Base-by-base conservation (phyloP, 2,329 filamentous ascomycete genomes). In the Ophiostoma sp. region DNA sequence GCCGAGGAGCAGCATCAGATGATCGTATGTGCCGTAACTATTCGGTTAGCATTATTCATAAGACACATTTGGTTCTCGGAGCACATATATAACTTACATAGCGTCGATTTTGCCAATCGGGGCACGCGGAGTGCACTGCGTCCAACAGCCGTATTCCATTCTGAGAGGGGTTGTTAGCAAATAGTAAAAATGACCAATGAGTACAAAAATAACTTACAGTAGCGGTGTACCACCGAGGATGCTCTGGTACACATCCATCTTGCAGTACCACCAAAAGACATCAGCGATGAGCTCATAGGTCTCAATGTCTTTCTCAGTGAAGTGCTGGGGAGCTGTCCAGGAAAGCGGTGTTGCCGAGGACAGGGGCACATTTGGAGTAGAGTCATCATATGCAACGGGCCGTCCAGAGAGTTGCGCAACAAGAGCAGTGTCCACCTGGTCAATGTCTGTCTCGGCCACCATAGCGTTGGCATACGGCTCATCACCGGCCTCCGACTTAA, bases 191-290 rank as follows among this genome's bases (percentile, higher is more conserved):
- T 7, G n/a, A 15, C 31, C 64, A 75, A 76, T 33, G 39, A 42
- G 39, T 42, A 48, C 12, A 75, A 74, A 50, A 59, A 52, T 64
- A 31, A 39, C 94, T 87, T 85, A 97, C 94, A 98, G 91, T 64
- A 97, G 85, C 75, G 88, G 88, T 57, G 95, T 95, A 9, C 94
- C 95, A 77, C 95, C 96, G 31, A 98, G 84, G 75, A 98, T 89
- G 79, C 93, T 94, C 80, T 98, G 95, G 77, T 95, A 97, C 9
- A 93, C 90, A 80, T 98, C 96, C 85, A 98, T 96, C 81, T 97
- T 97, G 78, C 89, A 91, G 80, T 95, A 98, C 93, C 94, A 98
- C 95, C 95, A 99, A 79, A 92, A 97, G 5, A 98, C 83, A 82
- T 98, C 96, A 76, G 92, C 90, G 52, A 96, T 86, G 19, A 92